A percentile compares a stretch with the other conserved stretches of the same genome.
These are phyloP conservation scores for Colletotrichum orbiculare DNA, from an alignment of 2,329 filamentous ascomycete genomes.

Conservation along the genomic window DNA sequence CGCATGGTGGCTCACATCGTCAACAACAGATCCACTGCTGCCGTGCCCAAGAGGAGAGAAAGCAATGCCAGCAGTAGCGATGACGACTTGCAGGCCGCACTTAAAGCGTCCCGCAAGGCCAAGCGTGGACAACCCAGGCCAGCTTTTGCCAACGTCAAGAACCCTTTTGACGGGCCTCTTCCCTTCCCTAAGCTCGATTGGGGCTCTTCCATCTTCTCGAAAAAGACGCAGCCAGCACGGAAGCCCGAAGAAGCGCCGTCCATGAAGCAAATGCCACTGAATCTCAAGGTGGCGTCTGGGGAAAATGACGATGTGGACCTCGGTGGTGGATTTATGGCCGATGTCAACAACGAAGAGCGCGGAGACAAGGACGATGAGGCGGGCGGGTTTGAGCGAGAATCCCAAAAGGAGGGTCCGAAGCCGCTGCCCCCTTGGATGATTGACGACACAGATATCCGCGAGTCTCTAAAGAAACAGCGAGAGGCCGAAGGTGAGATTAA, in stretches of 20 bases:
- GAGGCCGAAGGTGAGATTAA: constrained; percentile 69
- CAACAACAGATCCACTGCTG: constrained; percentile 77
- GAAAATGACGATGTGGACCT: constrained; percentile 39
- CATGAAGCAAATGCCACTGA: constrained; percentile 27
- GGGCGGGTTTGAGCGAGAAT: constrained; percentile 73
- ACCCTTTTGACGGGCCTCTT: constrained; percentile 80
- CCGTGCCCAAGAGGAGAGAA: constrained; percentile 59
- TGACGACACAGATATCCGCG: constrained; percentile 73
- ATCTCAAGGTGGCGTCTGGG: constrained; percentile 9
- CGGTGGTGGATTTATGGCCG: constrained; percentile 51
- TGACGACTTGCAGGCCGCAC: constrained; percentile 79
- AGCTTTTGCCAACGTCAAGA: constrained; percentile 64
- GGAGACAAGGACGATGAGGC: constrained; percentile 58
- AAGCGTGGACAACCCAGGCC: constrained; percentile 57
- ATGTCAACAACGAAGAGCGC: constrained; percentile 39
- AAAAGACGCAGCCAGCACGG: constrained; percentile 44
- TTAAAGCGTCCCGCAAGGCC: constrained; percentile 76
- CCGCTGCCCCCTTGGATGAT: constrained; percentile 82
- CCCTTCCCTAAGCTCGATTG: constrained; percentile 90
- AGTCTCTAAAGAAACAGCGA: constrained; percentile 68
- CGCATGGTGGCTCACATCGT: constrained; percentile 78
- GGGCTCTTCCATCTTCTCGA: constrained; percentile 69
- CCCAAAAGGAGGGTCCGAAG: constrained; percentile 56
- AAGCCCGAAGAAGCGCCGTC: constrained; percentile 5
- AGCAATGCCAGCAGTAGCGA: constrained; percentile 70